Evolutionary conservation across 352 stramenopile genomes (phyloP).

Genomic region (Pythium guiyangense): DNA sequence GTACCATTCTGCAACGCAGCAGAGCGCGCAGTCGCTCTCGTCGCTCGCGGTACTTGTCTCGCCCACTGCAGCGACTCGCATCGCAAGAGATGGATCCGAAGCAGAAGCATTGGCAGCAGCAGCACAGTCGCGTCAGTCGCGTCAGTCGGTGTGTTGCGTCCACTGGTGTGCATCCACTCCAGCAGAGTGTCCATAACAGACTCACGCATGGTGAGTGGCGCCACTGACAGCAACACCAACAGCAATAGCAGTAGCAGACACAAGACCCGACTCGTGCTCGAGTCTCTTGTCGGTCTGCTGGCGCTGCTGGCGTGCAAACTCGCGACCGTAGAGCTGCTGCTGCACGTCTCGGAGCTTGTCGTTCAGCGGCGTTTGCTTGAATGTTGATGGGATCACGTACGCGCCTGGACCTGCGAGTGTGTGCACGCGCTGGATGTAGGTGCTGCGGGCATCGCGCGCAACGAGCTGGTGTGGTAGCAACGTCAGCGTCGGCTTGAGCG

Average conservation of each 20-base stretch:
- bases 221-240: not conserved
- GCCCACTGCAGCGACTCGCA: not conserved
- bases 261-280: too few species aligned
- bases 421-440: constrained; percentile 51
- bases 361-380: too few species aligned
- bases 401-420: constrained; percentile 40
- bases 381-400: constrained; percentile 59
- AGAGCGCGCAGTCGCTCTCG: constrained; percentile 27
- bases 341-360: too few species aligned
- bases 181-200: not conserved
- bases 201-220: not conserved
- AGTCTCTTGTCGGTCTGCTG: too few species aligned
- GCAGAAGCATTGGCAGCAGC: not conserved
- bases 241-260: not conserved
- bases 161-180: not conserved
- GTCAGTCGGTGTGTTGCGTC: not conserved
- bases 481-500: not conserved
- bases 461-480: constrained; percentile 25
- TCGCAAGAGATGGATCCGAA: not conserved
- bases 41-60: constrained; percentile 28
- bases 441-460: constrained; percentile 21
- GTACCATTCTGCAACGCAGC: constrained; percentile 7
- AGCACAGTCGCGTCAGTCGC: not conserved
- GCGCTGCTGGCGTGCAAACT: too few species aligned
- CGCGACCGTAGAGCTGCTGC: too few species aligned